Conservation (phyloP, 176 grass and related monocot species). For the Sorghum bicolor region DNA sequence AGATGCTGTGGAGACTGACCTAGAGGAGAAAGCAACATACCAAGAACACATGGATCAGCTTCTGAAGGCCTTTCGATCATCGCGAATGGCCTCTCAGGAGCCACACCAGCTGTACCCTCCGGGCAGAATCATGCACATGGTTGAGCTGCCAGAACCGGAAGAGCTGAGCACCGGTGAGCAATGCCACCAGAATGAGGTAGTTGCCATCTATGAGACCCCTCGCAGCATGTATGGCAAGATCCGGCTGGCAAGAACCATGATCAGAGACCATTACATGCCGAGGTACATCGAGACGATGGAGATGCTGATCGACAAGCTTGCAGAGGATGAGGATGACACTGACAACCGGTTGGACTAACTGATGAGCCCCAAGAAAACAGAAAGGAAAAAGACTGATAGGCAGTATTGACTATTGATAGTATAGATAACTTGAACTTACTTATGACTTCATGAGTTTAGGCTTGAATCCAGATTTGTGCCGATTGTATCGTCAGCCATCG, state of each 20-base stretch:
- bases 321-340: neutral
- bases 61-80: neutral
- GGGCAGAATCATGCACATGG: conserved; percentile 85
- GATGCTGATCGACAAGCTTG: conserved; percentile 53
- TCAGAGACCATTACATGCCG: conserved; percentile 78
- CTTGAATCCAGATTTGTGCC: neutral
- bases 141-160: conserved; percentile 32
- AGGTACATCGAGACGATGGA: conserved; percentile 67
- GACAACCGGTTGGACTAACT: neutral
- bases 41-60: conserved; percentile 21
- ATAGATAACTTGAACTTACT: neutral
- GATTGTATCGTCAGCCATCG: neutral
- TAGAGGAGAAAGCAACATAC: conserved; percentile 18
- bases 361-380: neutral
- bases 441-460: neutral
- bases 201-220: conserved; percentile 57
- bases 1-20: neutral
- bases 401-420: neutral
- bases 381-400: neutral
- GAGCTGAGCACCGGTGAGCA: neutral
- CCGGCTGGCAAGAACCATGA: conserved; percentile 43
- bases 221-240: conserved; percentile 65
- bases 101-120: conserved; percentile 62
- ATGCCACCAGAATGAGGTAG: neutral
- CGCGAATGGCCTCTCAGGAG: neutral